Evolutionary conservation across 2,329 filamentous ascomycete genomes (phyloP).

Genomic region (Beauveria sp.): DNA sequence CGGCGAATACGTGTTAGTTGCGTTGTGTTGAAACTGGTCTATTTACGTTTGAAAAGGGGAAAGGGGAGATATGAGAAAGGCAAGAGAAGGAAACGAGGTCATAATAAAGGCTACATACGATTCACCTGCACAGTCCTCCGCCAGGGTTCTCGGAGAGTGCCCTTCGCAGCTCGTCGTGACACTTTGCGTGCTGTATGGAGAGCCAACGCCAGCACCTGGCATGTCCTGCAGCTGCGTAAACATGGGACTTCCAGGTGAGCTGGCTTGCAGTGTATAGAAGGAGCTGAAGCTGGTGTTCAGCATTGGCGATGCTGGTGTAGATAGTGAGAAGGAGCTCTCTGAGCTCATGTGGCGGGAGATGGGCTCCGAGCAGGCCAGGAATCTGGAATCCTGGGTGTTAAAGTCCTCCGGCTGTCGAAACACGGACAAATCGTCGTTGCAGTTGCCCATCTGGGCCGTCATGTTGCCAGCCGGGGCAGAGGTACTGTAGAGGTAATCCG

Average conservation of each 20-base stretch:
- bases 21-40: conserved; percentile 6
- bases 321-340: conserved; percentile 21
- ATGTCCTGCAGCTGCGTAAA: conserved; percentile 9
- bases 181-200: conserved; percentile 15
- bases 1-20: conserved; percentile 6
- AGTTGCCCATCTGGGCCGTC: background rate
- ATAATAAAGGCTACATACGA: conserved; percentile 8
- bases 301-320: conserved; percentile 21
- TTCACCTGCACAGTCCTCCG: conserved; percentile 10
- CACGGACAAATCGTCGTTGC: background rate
- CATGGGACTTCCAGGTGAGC: conserved; percentile 10
- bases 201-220: conserved; percentile 7
- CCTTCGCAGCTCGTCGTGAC: conserved; percentile 13
- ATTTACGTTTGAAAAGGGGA: background rate
- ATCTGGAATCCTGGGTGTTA: background rate
- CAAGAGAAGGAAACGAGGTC: background rate
- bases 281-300: conserved; percentile 9
- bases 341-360: conserved; percentile 23
- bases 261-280: conserved; percentile 15
- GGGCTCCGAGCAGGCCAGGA: conserved; percentile 13
- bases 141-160: conserved; percentile 12
- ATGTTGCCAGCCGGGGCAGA: conserved; percentile 6
- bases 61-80: background rate
- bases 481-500: background rate
- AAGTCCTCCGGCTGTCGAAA: background rate